Conservation (phyloP, 2,329 filamentous ascomycete species). For the Aspergillus oerlinghausenensis region DNA sequence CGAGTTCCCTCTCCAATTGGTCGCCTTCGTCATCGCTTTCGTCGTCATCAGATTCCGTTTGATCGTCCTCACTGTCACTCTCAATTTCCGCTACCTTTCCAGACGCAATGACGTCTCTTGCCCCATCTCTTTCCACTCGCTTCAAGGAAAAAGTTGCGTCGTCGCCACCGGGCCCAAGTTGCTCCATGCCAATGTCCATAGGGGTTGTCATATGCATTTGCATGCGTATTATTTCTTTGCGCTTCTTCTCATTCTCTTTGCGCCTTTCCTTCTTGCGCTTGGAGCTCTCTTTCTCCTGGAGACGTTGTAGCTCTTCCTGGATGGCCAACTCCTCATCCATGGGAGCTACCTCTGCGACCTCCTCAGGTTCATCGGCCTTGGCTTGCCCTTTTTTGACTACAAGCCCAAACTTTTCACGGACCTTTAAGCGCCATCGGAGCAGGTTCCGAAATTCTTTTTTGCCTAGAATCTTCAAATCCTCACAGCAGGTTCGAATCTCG, state of each 20-base stretch:
- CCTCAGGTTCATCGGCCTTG: conserved; percentile 54
- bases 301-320: conserved; percentile 76
- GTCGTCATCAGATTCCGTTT: conserved; percentile 56
- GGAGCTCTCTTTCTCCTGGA: conserved; percentile 72
- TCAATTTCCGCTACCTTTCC: conserved; percentile 68
- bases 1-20: conserved; percentile 75
- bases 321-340: conserved; percentile 96
- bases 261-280: conserved; percentile 79
- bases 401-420: conserved; percentile 87
- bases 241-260: conserved; percentile 88
- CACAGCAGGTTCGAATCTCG: conserved; percentile 73
- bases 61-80: conserved; percentile 58
- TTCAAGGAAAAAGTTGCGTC: conserved; percentile 85
- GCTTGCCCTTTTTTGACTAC: conserved; percentile 63
- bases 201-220: conserved; percentile 96
- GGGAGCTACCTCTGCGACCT: conserved; percentile 74
- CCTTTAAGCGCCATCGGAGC: conserved; percentile 81
- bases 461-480: conserved; percentile 83
- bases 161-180: conserved; percentile 70
- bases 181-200: conserved; percentile 92
- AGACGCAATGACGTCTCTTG: conserved; percentile 63
- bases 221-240: conserved; percentile 91
- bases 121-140: conserved; percentile 69
- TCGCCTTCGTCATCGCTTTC: conserved; percentile 74
- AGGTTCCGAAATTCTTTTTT: conserved; percentile 91